Evolutionary conservation across 139 green algal genomes (phyloP), one percentile per base, ranked within the genome.

Genomic region (Chlamydomonas asymmetrica): DNA sequence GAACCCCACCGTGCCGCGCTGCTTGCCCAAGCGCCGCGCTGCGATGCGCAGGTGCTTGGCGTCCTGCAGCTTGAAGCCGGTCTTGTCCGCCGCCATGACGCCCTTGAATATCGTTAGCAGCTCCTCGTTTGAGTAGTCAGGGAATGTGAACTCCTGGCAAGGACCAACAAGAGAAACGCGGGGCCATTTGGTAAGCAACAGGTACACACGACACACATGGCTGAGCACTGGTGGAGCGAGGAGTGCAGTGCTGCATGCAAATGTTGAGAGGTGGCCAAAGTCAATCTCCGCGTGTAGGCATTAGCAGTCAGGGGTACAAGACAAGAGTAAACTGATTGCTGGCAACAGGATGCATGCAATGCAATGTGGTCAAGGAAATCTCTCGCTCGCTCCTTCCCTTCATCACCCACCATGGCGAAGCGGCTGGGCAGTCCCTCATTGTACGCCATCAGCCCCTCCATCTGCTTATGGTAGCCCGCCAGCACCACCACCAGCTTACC

Each of bases 341-440:
- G n/a, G n/a, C n/a, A n/a, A n/a, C n/a, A n/a, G n/a, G n/a, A n/a
- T n/a, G n/a, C n/a, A n/a, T n/a, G n/a, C n/a, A n/a, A n/a, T n/a
- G n/a, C n/a, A n/a, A n/a, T n/a, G n/a, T n/a, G n/a, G n/a, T n/a
- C n/a, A n/a, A n/a, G n/a, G n/a, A n/a, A n/a, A n/a, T n/a, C n/a
- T n/a, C n/a, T n/a, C n/a, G n/a, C n/a, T n/a, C n/a, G n/a, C n/a
- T n/a, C n/a, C n/a, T n/a, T n/a, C n/a, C n/a, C n/a, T n/a, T n/a
- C n/a, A n/a, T n/a, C n/a, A 10, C 52, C 59, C 41, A 79, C 68
- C 32, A 62, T 18, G 0, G 81, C 62, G 59, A 89, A 89, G 16
- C 84, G 49, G 57, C 73, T 83, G 63, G 80, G 84, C 68, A 89
- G 70, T 29, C 84, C 84, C 65, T 85, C 80, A 41, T 89, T 89